Conservation (phyloP, 768 basidiomycete species). For the Hypholoma sublateritium region DNA sequence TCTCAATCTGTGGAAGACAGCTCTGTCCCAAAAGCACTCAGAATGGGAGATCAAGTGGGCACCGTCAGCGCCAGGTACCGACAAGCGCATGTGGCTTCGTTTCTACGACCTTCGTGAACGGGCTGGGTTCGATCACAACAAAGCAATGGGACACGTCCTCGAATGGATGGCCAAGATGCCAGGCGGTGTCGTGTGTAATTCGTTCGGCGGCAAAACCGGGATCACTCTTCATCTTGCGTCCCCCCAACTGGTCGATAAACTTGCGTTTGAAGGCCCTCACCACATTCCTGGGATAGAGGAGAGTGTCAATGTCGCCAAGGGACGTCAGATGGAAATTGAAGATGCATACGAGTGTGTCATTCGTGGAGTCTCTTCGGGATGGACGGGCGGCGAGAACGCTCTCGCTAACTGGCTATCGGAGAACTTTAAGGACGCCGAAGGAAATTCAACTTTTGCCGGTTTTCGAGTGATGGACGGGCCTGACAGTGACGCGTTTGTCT, state of each 20-base stretch:
- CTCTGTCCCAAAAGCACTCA: not conserved
- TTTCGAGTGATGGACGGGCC: not conserved
- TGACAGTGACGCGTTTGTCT: conserved; percentile 2
- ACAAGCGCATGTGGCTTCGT: not conserved
- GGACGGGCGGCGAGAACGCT: not conserved
- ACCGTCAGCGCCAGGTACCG: not conserved
- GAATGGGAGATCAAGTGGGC: not conserved
- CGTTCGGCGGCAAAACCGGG: not conserved
- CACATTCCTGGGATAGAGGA: not conserved
- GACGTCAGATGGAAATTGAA: not conserved
- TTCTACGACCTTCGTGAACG: not conserved
- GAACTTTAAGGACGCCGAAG: not conserved
- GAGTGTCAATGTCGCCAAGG: not conserved
- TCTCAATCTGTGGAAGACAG: not conserved
- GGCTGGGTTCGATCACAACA: not conserved
- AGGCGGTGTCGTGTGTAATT: not conserved
- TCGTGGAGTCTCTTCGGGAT: not conserved
- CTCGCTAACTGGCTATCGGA: not conserved
- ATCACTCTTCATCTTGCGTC: not conserved
- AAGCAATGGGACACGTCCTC: not conserved
- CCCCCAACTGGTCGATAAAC: not conserved
- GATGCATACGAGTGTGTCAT: not conserved
- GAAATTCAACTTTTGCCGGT: not conserved
- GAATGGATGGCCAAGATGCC: not conserved
- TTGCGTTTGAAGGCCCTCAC: not conserved